Percentiles rank a stretch among this genome's conserved stretches.
These are phyloP conservation scores for Umbilicus rupestris DNA, from an alignment of 164 flowering plant species.

Conservation along the genomic window DNA sequence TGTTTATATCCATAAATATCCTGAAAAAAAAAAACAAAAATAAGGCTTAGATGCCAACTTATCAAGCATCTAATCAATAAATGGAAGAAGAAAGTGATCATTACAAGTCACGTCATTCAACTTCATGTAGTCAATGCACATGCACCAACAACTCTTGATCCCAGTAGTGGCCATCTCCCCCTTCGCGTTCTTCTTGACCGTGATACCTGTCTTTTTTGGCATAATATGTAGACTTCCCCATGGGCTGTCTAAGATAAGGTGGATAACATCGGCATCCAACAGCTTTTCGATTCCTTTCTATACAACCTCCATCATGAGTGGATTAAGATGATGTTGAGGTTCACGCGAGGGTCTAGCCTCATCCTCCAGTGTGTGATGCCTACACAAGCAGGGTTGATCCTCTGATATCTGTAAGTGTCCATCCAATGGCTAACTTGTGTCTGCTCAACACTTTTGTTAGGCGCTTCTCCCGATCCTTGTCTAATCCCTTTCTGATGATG, in stretches of 20 bases:
- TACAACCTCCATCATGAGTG: neutral
- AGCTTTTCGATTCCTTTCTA: neutral
- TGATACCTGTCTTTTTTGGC: too few relatives aligned
- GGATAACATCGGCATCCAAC: neutral
- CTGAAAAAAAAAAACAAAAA: neutral
- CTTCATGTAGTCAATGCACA: slow-evolving; percentile 3
- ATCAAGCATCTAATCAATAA: neutral
- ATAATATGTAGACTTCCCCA: slow-evolving; percentile 5
- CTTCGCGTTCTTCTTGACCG: neutral
- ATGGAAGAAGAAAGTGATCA: neutral
- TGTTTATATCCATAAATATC: neutral
- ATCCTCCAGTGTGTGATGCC: neutral
- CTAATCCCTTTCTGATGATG: neutral
- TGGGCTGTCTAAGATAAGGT: neutral
- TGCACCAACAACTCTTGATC: neutral
- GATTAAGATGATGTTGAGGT: neutral
- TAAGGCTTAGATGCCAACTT: neutral
- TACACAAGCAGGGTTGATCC: neutral
- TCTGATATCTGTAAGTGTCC: too few relatives aligned
- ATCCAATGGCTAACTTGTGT: neutral
- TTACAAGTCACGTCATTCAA: neutral
- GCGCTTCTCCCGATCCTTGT: neutral
- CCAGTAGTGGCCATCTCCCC: too few relatives aligned
- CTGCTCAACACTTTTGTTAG: neutral
- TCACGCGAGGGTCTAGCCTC: neutral